Conservation (phyloP, 768 basidiomycete genomes). For the Lactifluus subvellereus region DNA sequence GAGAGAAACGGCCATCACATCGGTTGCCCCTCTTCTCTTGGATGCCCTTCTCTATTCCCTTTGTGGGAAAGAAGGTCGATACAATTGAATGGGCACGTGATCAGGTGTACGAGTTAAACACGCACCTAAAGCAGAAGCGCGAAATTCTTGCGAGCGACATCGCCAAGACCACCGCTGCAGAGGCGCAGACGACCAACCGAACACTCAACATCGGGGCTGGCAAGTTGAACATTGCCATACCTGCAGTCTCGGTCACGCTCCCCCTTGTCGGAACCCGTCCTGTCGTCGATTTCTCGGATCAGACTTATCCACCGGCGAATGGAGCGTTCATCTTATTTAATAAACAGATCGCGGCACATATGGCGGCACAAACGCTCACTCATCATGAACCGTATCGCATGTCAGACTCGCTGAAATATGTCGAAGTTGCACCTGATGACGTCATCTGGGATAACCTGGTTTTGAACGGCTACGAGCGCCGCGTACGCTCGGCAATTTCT, state of each 20-base stretch:
- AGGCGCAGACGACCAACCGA: constrained; percentile 22
- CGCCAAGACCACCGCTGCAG: constrained; percentile 22
- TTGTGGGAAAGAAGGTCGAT: constrained; percentile 87
- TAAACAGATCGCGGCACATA: constrained; percentile 86
- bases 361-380: constrained; percentile 67
- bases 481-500: constrained; percentile 39
- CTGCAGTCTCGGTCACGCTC: constrained; percentile 11
- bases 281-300: constrained; percentile 23
- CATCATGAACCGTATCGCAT: constrained; percentile 84
- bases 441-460: constrained; percentile 90
- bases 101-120: constrained; percentile 51
- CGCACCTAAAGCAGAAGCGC: constrained; percentile 27
- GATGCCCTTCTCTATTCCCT: constrained; percentile 50
- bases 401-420: constrained; percentile 50
- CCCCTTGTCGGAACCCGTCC: constrained; percentile 18
- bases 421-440: constrained; percentile 82
- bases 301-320: constrained; percentile 34
- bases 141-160: constrained; percentile 31
- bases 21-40: constrained; percentile 50
- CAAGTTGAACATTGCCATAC: constrained; percentile 24
- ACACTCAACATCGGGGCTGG: constrained; percentile 25
- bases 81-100: constrained; percentile 83
- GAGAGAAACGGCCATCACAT: constrained; percentile 70
- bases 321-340: constrained; percentile 90
- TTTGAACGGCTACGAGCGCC: constrained; percentile 78